Evolutionary conservation across 805 yeast species (phyloP), one percentile per base, ranked within the genome.

Genomic region (Clavispora asparagi): DNA sequence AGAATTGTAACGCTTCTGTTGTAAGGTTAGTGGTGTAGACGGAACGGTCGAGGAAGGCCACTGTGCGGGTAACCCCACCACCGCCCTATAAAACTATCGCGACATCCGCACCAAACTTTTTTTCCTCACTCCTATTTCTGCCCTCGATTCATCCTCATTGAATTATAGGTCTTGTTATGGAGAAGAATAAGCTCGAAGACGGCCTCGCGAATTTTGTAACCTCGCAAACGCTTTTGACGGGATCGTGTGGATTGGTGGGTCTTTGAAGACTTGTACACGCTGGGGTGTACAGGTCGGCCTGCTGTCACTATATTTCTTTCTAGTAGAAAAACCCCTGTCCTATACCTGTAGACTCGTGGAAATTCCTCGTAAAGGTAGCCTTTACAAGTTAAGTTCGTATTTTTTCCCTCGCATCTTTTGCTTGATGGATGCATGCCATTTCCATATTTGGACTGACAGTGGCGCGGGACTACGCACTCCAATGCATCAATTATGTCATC

Each of bases 141-240:
- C 59, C 57, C 59, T 55, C 48, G 37, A 38, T 48, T 53, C 57
- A 52, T 48, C 48, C 50, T 43, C 45, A 31, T 55, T 55, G 59
- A 47, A 40, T 47, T 19, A 16, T 44, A 48, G 57, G 57, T 53
- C 52, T 55, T 51, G 42, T 53, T 35, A 52, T 43, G 59, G 59
- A 55, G 59, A 47, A 55, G 59, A 55, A 32, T 25, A 54, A 53
- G 59, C 57, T 48, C 43, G 48, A 40, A 42, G 36, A 48, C 51
- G 51, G 51, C 42, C 25, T 46, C 38, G 51, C 41, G 52, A 48
- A 50, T 47, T 41, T 50, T 52, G 56, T 53, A 47, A 45, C 52
- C 50, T 50, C 48, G 48, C 49, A 39, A 48, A 44, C 30, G 41
- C 49, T 46, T 40, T 46, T 49, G 51, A 40, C 46, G 48, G 55